Evolutionary conservation across 257 asterid species (phyloP), one percentile per base, ranked within the genome.

Genomic region (Petunia secreta): DNA sequence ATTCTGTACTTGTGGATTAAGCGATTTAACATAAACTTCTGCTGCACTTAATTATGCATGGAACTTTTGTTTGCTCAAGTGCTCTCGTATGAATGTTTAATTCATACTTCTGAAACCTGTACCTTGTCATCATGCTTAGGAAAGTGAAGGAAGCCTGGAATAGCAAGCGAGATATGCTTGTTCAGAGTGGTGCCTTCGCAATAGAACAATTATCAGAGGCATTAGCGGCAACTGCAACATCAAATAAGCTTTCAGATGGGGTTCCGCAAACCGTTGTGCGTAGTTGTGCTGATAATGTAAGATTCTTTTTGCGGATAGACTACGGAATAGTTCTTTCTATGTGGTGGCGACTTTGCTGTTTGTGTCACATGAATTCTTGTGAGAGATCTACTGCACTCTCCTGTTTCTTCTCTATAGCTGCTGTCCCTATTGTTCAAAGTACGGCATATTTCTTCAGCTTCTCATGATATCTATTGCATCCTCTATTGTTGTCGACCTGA

Each of bases 111-210:
- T 52, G 13, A 5, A 9, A 67, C 48, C 38, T 85, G 78, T 43
- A 4, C 55, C 43, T 68, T n/a, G 34, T 48, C 11, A 25, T 71
- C 77, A 71, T 71, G 77, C 60, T 76, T 88, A 95, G 99, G 91
- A 95, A 90, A 88, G 95, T 95, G 85, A 95, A 90, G 86, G 99
- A 93, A 82, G 99, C 98, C 43, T 95, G 99, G 99, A 90, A 90
- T 81, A 84, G 87, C 62, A 91, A 92, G 83, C 91, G 84, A 83
- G 97, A 86, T 59, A 80, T 75, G 16, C 90, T 95, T 81, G 75
- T 93, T 43, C 78, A 85, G 83, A 88, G 97, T 85, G 99, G 99
- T 75, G 44, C 88, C 9, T 88, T 88, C 79, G 99, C 97, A 38
- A 92, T 95, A 44, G 97, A 93, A 82, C 99, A 95, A 82, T 88